Evolutionary conservation across 2,329 filamentous ascomycete species (phyloP), one percentile per base, ranked within the genome.

Genomic region (Pseudofabraea citricarpa): DNA sequence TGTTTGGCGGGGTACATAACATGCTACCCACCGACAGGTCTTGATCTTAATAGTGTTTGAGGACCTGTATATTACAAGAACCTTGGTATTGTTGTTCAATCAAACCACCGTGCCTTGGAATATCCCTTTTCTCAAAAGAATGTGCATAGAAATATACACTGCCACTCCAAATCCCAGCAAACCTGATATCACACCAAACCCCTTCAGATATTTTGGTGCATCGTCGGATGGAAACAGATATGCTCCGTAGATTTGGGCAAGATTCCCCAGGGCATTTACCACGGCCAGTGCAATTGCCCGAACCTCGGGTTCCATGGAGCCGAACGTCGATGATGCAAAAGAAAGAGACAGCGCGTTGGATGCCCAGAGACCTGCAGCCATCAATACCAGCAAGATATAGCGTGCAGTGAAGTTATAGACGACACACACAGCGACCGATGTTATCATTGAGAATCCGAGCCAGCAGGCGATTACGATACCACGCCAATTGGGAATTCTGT

Each of bases 241-340:
- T 65, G 69, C 63, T 18, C 72, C 71, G 42, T 74, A 75, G 5
- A 75, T 74, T 42, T 71, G 67, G 1, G 71, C 67, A 9, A 74
- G 54, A 45, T 74, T 74, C 4, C 70, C 72, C 48, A 74, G 57
- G 0, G 70, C 69, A 49, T 75, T 74, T 23, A 75, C 68, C 5
- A 74, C 54, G 2, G 71, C 73, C 22, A 75, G 54, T 7, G 64
- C 63, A 12, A 75, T 65, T 16, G 66, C 72, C 19, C 72, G 55
- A 2, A 65, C 65, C 44, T 75, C 70, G 0, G 64, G 66, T 26
- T 63, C 60, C 64, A 75, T 68, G 7, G 60, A 56, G 4, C 66
- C 69, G 49, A 76, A 74, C 0, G 70, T 72, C 0, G 68, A 67
- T 5, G 69, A 68, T 1, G 70, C 69, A 43, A 69, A 75, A 2